Base-by-base conservation (phyloP, 495 filamentous ascomycete species). In the Cladorrhinum samala region DNA sequence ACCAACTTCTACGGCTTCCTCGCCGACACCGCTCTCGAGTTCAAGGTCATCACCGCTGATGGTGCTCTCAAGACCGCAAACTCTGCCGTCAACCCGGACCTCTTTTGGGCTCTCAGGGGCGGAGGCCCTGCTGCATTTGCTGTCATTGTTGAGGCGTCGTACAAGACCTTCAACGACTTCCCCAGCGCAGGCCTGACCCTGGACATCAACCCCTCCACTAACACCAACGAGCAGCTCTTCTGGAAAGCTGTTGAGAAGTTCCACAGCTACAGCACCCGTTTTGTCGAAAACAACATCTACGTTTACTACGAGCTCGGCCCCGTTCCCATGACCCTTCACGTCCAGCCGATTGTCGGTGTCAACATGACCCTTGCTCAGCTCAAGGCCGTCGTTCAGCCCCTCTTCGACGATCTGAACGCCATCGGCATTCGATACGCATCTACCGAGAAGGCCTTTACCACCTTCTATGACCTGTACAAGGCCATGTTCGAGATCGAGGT, bases 61-160 rank as follows among this genome's bases (percentile, higher is more conserved):
- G 83, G 83, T 9, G 51, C 61, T 16, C 73, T 77, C 19, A 65
- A 75, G 2, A 82, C 74, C 0, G 80, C 78, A 8, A 77, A 74
- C 33, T 58, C 74, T 9, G 56, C 67, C 13, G 68, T 64, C 30
- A 73, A 85, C 52, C 53, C 77, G 0, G 83, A 86, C 39, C 76
- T 85, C 9, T 87, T 84, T 72, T 86, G 77, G 83, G 84, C 82
- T 2, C 67, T 85, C 1, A 73, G 72, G 36, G 83, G 83, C 13
- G 83, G 83, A 11, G 83, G 81, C 9, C 79, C 72, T 3, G 75
- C 77, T 0, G 71, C 79, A 5, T 85, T 75, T 42, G 83, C 71
- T 4, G 72, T 84, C 20, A 79, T 85, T 16, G 68, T 73, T 39
- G 77, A 76, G 21, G 67, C 72, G 3, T 76, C 73, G 5, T 68